Conservation (phyloP, 2,329 filamentous ascomycete genomes). For the Trichoderma afroharzianum region DNA sequence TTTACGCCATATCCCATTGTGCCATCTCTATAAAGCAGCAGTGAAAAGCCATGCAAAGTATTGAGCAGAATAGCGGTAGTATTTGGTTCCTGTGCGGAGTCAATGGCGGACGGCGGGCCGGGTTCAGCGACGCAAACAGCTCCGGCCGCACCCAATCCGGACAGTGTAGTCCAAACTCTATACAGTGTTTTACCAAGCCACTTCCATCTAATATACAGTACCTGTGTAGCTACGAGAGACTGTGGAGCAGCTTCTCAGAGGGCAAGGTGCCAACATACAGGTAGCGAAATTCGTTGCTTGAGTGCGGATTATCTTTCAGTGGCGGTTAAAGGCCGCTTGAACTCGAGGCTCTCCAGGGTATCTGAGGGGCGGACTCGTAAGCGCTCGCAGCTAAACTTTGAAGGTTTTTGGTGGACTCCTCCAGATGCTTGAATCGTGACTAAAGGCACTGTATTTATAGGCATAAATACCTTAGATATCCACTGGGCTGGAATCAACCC, state of each 20-base stretch:
- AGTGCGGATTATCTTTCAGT: not conserved
- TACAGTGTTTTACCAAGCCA: not conserved
- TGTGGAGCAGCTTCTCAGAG: not conserved
- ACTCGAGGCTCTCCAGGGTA: not conserved
- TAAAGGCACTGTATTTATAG: not conserved
- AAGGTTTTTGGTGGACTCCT: not conserved
- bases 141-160: not conserved
- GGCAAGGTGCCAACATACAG: not conserved
- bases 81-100: not conserved
- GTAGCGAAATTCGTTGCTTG: not conserved
- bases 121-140: not conserved
- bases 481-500: not conserved
- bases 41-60: not conserved
- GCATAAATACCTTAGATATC: not conserved
- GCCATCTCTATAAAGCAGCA: not conserved
- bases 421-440: not conserved
- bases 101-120: not conserved
- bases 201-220: not conserved
- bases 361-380: not conserved
- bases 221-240: not conserved
- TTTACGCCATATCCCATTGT: not conserved
- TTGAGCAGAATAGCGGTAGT: not conserved
- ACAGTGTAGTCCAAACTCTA: not conserved
- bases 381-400: not conserved
- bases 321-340: not conserved